Base-by-base conservation (phyloP, 139 green algal genomes). In the Chlamydomonas asymmetrica region DNA sequence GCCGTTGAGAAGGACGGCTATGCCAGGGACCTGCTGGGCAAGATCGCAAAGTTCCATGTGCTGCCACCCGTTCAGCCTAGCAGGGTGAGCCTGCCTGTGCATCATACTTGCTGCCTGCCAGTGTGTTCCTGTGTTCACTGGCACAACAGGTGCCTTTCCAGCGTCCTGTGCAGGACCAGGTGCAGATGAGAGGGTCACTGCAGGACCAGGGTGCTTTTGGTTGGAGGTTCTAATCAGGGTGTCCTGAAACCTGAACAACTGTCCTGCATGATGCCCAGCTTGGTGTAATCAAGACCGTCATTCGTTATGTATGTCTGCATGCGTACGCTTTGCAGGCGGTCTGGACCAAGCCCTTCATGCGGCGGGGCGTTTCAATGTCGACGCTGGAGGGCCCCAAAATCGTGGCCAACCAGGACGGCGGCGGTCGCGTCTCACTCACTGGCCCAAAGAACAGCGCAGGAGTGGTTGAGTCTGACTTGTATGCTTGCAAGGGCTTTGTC, bases 401-500 rank as follows among this genome's bases (percentile, higher is more conserved):
- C 35, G 32, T 13, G 4, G 71, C 41, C 8, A 29, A 35, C 23
- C 20, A 52, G 59, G 71, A 69, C 23, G 59, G 5, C 5, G 56
- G 39, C 7, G 59, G 71, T 10, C 38, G 39, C 25, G 25, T 69
- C 5, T 18, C 5, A 5, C 37, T 77, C 3, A 45, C 0, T 0
- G 40, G 41, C 41, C 59, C 71, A 23, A 77, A 77, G 59, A 39
- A 4, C 59, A 34, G 8, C 0, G 71, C 71, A 3, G 39, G 1
- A 0, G 31, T 77, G 1, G 31, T 31, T 39, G 71, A 77, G 43
- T 2, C 6, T 25, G 71, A 77, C 43, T 22, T 77, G 6, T 69
- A 77, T 32, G 71, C 71, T 0, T 77, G 71, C 59, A 77, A 77
- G 71, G 71, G 71, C 41, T 77, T 50, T 23, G 43, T 77, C 9